These are phyloP conservation scores for Trichoderma virens DNA, from an alignment of 495 filamentous ascomycete species.

Conservation along the genomic window DNA sequence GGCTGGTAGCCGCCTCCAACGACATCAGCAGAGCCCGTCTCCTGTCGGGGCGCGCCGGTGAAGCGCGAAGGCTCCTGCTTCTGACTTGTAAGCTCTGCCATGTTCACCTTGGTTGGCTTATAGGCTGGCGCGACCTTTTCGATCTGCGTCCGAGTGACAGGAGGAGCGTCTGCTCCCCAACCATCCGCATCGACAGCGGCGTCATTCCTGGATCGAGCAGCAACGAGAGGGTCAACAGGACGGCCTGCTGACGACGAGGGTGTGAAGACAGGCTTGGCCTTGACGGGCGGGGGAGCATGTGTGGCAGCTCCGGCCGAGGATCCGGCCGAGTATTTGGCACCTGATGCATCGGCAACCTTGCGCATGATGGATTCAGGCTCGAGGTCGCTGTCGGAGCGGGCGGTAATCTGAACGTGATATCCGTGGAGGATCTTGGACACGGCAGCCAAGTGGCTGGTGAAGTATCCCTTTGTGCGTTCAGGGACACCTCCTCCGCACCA, in stretches of 20 bases:
- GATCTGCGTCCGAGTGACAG: constrained; percentile 74
- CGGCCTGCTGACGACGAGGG: constrained; percentile 60
- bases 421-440: constrained; percentile 90
- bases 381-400: constrained; percentile 81
- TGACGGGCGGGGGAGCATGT: constrained; percentile 54
- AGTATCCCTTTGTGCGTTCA: constrained; percentile 95
- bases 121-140: constrained; percentile 92
- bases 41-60: constrained; percentile 27
- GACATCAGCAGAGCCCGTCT: constrained; percentile 49
- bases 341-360: constrained; percentile 93
- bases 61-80: constrained; percentile 55
- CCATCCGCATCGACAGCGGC: constrained; percentile 59
- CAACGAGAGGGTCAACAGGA: constrained; percentile 53
- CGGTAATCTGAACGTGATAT: constrained; percentile 95
- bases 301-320: constrained; percentile 39
- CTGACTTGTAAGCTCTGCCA: constrained; percentile 63
- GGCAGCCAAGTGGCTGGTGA: constrained; percentile 83
- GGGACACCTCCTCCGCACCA: constrained; percentile 99
- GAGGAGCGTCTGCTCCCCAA: constrained; percentile 93
- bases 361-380: constrained; percentile 80
- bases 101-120: constrained; percentile 87
- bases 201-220: constrained; percentile 39
- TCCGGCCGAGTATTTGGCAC: constrained; percentile 79
- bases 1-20: constrained; percentile 92
- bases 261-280: constrained; percentile 84